Percentiles rank a stretch among this genome's conserved stretches.
phyloP scores from a whole-genome alignment of 768 basidiomycete genomes.

The Pleurotus tuoliensis region DNA sequence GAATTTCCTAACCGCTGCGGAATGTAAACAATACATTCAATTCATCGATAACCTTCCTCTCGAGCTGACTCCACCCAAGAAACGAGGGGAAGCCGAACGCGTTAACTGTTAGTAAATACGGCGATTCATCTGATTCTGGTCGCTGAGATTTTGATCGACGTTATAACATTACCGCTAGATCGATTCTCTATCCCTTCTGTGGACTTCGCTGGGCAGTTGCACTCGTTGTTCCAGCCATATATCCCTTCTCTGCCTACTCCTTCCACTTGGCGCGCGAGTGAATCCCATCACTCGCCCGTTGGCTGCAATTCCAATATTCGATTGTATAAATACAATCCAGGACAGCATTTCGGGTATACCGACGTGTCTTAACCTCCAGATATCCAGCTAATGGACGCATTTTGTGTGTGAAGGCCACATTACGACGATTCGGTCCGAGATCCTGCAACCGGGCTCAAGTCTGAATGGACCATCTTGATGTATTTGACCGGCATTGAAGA shows the following conservation, averaged over 20 bases:
- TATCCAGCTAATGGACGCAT: background rate
- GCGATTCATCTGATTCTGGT: background rate
- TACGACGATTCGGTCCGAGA: conserved; percentile 73
- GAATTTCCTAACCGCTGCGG: conserved; percentile 53
- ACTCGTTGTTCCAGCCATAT: conserved; percentile 47
- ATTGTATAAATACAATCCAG: conserved; percentile 62
- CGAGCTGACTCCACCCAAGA: conserved; percentile 67
- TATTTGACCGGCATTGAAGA: conserved; percentile 72
- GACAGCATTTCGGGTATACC: conserved; percentile 61
- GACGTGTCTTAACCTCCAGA: background rate
- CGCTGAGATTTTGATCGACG: background rate
- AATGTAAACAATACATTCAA: conserved; percentile 57
- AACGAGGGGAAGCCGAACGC: conserved; percentile 67
- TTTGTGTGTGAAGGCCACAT: conserved; percentile 40
- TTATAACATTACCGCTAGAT: conserved; percentile 31
- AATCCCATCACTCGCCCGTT: conserved; percentile 37
- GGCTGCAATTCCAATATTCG: conserved; percentile 74
- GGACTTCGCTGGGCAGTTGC: conserved; percentile 55
- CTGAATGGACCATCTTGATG: conserved; percentile 76
- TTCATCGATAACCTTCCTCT: conserved; percentile 59
- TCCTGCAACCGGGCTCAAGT: conserved; percentile 52
- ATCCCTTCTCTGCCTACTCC: conserved; percentile 51
- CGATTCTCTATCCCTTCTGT: conserved; percentile 57
- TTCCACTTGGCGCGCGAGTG: conserved; percentile 28
- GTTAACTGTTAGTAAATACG: conserved; percentile 50